Percentiles rank a stretch among this genome's conserved stretches.
Evolutionary conservation across 805 yeast species (phyloP).

Genomic region (Ogataea pini): DNA sequence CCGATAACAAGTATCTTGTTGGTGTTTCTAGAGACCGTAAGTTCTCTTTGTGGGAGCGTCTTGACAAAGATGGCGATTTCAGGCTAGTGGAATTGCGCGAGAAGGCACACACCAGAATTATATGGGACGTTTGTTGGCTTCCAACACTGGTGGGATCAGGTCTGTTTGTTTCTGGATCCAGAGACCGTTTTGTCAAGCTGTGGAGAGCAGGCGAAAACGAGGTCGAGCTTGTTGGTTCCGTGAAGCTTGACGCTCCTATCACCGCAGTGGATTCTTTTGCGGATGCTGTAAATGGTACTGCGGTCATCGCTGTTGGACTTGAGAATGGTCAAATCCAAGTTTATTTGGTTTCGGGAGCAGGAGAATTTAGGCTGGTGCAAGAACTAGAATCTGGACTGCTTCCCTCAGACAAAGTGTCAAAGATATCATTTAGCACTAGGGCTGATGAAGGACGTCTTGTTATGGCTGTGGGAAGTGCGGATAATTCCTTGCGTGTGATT

Average conservation of each 20-base stretch:
- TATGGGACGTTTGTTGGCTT: constrained; percentile 95
- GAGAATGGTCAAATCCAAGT: constrained; percentile 65
- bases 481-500: constrained; percentile 54
- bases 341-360: constrained; percentile 37
- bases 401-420: constrained; percentile 64
- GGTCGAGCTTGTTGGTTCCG: constrained; percentile 38
- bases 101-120: constrained; percentile 86
- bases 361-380: constrained; percentile 32
- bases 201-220: constrained; percentile 48
- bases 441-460: constrained; percentile 29
- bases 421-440: constrained; percentile 51
- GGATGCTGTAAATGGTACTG: constrained; percentile 31
- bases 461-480: constrained; percentile 67
- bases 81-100: constrained; percentile 37
- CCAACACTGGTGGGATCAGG: constrained; percentile 44
- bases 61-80: constrained; percentile 28
- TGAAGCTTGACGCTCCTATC: constrained; percentile 57
- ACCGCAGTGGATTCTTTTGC: constrained; percentile 63
- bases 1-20: constrained; percentile 60
- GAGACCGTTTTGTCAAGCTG: constrained; percentile 75
- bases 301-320: constrained; percentile 61
- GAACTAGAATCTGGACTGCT: constrained; percentile 41
- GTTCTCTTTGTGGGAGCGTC: constrained; percentile 69
- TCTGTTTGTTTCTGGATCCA: constrained; percentile 78
- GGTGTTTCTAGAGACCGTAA: constrained; percentile 90